A percentile compares a stretch with the other conserved stretches of the same genome.
These are phyloP conservation scores for Candida sphagnicola DNA, from an alignment of 805 yeast species.

Conservation along the genomic window DNA sequence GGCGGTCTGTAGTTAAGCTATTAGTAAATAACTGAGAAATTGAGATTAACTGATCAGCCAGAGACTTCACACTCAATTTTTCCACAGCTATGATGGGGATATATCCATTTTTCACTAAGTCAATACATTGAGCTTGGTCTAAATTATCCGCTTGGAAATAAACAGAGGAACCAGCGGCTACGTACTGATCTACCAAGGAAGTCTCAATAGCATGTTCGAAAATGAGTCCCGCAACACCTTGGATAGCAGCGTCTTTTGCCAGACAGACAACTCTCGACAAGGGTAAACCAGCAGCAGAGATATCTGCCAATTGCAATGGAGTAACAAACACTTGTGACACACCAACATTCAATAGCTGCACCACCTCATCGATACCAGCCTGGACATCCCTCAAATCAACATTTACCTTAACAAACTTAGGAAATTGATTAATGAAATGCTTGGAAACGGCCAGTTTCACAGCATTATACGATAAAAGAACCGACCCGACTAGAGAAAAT, in stretches of 20 bases:
- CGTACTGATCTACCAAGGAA: too few species aligned
- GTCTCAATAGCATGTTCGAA: too few species aligned
- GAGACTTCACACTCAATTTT: constrained; percentile 21
- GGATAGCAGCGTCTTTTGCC: too few species aligned
- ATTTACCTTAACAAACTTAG: constrained; percentile 22
- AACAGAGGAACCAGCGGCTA: constrained; percentile 29
- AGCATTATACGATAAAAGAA: constrained; percentile 24
- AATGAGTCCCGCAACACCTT: too few species aligned
- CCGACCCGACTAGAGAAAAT: constrained; percentile 31
- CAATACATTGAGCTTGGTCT: constrained; percentile 19
- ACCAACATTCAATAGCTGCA: constrained; percentile 60
- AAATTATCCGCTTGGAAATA: constrained; percentile 15
- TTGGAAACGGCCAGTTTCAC: constrained; percentile 21
- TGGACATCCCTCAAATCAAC: constrained; percentile 24
- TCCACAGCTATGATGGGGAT: constrained; percentile 23
- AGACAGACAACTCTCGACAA: constrained; percentile 38
- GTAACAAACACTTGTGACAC: constrained; percentile 44
- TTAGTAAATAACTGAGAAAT: constrained; percentile 45
- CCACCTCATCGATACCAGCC: constrained; percentile 40
- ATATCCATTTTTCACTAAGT: constrained; percentile 27
- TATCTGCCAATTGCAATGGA: constrained; percentile 20
- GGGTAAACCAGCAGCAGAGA: constrained; percentile 49
- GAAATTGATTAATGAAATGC: constrained; percentile 28
- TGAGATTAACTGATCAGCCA: constrained; percentile 16
- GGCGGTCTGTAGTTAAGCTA: constrained; percentile 71